Conservation (phyloP, 2,329 filamentous ascomycete species). For the Tricladium varicosporioides region DNA sequence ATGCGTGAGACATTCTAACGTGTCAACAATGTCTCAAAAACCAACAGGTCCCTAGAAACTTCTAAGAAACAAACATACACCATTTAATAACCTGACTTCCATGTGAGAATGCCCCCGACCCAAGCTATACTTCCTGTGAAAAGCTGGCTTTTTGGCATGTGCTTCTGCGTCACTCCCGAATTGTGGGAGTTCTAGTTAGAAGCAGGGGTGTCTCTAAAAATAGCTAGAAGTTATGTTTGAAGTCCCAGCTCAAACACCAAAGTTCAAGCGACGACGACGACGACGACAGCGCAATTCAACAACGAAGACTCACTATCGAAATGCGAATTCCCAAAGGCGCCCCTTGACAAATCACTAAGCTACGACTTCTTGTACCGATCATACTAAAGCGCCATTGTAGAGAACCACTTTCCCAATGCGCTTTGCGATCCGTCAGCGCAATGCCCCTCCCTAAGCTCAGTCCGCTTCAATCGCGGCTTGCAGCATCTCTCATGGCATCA, state of each 20-base stretch:
- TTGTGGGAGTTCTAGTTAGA: neutral
- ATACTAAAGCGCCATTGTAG: neutral
- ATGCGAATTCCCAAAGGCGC: neutral
- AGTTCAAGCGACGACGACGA: conserved; percentile 6
- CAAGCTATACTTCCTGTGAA: neutral
- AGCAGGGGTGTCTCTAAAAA: conserved; percentile 10
- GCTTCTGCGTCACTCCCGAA: neutral
- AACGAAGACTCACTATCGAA: neutral
- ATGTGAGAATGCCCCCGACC: no score
- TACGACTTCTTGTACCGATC: neutral
- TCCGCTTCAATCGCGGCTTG: conserved; percentile 69
- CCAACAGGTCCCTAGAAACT: neutral
- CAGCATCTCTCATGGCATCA: conserved; percentile 62
- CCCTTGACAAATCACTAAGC: no score
- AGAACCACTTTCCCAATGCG: conserved; percentile 16
- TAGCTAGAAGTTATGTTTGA: conserved; percentile 5
- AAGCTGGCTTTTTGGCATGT: neutral
- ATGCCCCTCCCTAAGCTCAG: conserved; percentile 50
- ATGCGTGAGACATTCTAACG: neutral
- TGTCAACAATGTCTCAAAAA: neutral
- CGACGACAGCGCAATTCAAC: neutral
- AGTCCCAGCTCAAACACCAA: conserved; percentile 1
- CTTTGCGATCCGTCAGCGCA: conserved; percentile 17
- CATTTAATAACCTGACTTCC: no score
- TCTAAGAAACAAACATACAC: neutral